Conservation (phyloP, 2,329 filamentous ascomycete genomes). For the Huntiella moniliformis region DNA sequence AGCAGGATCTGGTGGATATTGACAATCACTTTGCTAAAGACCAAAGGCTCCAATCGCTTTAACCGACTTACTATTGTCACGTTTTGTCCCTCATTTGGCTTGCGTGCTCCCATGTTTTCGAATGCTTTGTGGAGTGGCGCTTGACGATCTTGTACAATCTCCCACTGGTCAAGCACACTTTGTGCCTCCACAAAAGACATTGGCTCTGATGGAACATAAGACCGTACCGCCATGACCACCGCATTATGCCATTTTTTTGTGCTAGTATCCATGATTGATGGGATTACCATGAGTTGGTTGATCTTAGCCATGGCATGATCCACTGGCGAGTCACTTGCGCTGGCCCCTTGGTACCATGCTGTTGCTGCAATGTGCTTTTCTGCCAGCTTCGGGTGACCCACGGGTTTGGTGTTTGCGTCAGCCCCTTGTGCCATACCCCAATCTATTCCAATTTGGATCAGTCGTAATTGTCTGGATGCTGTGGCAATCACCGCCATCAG, state of each 20-base stretch:
- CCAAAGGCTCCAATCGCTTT: constrained; percentile 46
- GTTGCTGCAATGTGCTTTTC: constrained; percentile 38
- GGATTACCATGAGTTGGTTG: constrained; percentile 57
- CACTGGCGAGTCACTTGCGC: constrained; percentile 21
- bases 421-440: constrained; percentile 39
- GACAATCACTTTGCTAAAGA: constrained; percentile 48
- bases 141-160: constrained; percentile 48
- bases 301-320: constrained; percentile 41
- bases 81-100: constrained; percentile 21
- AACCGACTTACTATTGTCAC: constrained; percentile 22
- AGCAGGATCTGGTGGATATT: constrained; percentile 49
- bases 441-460: constrained; percentile 54
- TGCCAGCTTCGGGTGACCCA: constrained; percentile 32
- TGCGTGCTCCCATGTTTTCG: constrained; percentile 49
- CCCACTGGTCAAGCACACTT: constrained; percentile 70
- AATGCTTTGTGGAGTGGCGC: constrained; percentile 56
- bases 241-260: constrained; percentile 25
- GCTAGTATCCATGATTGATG: constrained; percentile 40
- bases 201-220: constrained; percentile 11
- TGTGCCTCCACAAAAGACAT: constrained; percentile 45
- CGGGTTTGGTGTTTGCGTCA: constrained; percentile 33
- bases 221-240: constrained; percentile 10
- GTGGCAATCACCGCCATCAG: constrained; percentile 51
- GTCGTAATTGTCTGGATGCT: constrained; percentile 49
- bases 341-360: constrained; percentile 34